Evolutionary conservation across 352 stramenopile species (phyloP).

Genomic region (Pythium rishiriense): DNA sequence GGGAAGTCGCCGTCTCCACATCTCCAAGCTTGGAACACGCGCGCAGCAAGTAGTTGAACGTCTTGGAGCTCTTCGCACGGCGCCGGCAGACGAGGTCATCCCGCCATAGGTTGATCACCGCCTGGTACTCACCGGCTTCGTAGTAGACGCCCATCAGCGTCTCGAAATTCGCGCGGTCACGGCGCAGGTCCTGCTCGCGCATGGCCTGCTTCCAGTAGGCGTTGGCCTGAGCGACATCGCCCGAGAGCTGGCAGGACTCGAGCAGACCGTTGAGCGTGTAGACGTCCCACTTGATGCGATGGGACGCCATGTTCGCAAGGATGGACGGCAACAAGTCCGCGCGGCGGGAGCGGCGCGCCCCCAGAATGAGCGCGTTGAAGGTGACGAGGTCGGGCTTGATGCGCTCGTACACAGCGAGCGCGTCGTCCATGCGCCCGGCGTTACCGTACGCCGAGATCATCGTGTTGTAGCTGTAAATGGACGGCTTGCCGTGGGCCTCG

Average conservation of each 20-base stretch:
- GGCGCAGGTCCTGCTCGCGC: conserved; percentile 39
- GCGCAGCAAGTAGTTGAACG: conserved; percentile 79
- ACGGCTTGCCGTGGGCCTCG: conserved; percentile 52
- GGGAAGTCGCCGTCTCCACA: conserved; percentile 39
- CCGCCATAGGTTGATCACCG: conserved; percentile 57
- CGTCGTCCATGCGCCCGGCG: conserved; percentile 57
- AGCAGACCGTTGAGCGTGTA: conserved; percentile 82
- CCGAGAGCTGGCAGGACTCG: conserved; percentile 48
- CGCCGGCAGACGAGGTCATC: conserved; percentile 57
- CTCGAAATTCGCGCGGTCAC: conserved; percentile 74
- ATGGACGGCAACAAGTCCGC: conserved; percentile 55
- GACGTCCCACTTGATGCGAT: conserved; percentile 59
- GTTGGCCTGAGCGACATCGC: conserved; percentile 47
- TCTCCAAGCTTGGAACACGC: conserved; percentile 51
- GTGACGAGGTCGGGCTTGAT: conserved; percentile 59
- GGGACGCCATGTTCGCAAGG: conserved; percentile 47
- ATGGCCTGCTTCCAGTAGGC: conserved; percentile 58
- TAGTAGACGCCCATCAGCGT: conserved; percentile 74
- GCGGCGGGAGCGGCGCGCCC: conserved; percentile 52
- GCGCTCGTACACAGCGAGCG: conserved; percentile 49
- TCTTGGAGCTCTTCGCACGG: conserved; percentile 70
- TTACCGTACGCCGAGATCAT: conserved; percentile 86
- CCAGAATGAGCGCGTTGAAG: conserved; percentile 70
- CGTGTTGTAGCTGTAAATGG: conserved; percentile 80
- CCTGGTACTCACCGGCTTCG: conserved; percentile 51